Conservation (phyloP, 2,329 filamentous ascomycete genomes). For the Stagonosporopsis cucurbitacearum region DNA sequence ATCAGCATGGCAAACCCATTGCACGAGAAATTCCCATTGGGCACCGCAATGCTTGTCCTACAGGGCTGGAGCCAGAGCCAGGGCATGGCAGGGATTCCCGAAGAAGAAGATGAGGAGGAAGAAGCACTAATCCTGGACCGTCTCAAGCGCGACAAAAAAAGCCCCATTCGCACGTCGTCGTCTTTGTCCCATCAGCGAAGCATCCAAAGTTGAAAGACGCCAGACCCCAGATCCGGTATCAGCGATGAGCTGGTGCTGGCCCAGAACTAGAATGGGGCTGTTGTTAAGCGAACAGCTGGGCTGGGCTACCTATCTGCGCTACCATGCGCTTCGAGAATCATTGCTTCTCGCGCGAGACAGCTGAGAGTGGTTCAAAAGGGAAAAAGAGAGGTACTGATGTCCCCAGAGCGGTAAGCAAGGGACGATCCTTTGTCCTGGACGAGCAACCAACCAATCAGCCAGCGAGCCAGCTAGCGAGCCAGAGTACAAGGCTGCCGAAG, state of each 20-base stretch:
- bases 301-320: no score
- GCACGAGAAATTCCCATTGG: not conserved
- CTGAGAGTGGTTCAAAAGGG: not conserved
- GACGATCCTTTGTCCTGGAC: conserved; percentile 1
- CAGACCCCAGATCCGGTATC: not conserved
- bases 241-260: not conserved
- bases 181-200: not conserved
- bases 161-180: no score
- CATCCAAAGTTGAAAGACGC: no score
- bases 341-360: not conserved
- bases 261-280: no score
- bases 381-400: not conserved
- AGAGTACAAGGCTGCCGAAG: conserved; percentile 1
- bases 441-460: no score
- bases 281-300: not conserved
- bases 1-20: not conserved
- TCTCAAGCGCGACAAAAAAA: no score
- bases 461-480: no score
- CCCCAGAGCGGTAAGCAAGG: not conserved
- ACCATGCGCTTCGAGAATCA: not conserved
- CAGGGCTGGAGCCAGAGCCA: not conserved
- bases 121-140: no score
- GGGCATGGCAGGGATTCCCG: not conserved
- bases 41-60: not conserved
- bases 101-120: not conserved